A percentile compares a stretch with the other conserved stretches of the same genome.
Evolutionary conservation across 1,284 basidiomycete genomes (phyloP).

Genomic region (Salmacisia buchloeana): DNA sequence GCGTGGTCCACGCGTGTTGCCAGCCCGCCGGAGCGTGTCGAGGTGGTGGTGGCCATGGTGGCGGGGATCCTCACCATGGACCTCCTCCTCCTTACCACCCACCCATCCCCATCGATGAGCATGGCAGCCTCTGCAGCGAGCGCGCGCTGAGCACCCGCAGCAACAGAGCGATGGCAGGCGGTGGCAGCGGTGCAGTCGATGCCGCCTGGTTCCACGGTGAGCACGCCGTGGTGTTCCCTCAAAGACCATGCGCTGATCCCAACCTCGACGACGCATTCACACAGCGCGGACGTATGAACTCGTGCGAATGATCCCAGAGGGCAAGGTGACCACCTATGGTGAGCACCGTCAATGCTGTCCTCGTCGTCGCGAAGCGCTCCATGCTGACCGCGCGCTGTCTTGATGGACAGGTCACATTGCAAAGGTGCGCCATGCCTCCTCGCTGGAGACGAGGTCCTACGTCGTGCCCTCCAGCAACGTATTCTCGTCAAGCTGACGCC

Average conservation of each 20-base stretch:
- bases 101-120: too few relatives aligned
- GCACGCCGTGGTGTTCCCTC: not conserved
- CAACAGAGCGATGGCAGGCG: too few relatives aligned
- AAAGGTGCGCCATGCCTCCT: conserved; percentile 13
- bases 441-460: not conserved
- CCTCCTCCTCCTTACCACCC: too few relatives aligned
- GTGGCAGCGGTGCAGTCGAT: conserved; percentile 2
- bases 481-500: not conserved
- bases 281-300: conserved; percentile 5
- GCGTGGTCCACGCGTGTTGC: too few relatives aligned
- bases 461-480: too few relatives aligned
- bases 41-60: too few relatives aligned
- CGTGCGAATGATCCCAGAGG: not conserved
- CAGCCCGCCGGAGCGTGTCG: too few relatives aligned
- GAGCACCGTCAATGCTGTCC: not conserved
- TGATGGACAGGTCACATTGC: conserved; percentile 34
- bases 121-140: too few relatives aligned
- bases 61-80: too few relatives aligned
- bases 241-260: not conserved
- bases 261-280: too few relatives aligned
- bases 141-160: too few relatives aligned
- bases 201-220: conserved; percentile 9
- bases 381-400: not conserved
- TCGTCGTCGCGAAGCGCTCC: not conserved
- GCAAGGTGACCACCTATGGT: conserved; percentile 44